Evolutionary conservation across 345 rosid species (phyloP), one percentile per base, ranked within the genome.

Genomic region (Salix purpurea): DNA sequence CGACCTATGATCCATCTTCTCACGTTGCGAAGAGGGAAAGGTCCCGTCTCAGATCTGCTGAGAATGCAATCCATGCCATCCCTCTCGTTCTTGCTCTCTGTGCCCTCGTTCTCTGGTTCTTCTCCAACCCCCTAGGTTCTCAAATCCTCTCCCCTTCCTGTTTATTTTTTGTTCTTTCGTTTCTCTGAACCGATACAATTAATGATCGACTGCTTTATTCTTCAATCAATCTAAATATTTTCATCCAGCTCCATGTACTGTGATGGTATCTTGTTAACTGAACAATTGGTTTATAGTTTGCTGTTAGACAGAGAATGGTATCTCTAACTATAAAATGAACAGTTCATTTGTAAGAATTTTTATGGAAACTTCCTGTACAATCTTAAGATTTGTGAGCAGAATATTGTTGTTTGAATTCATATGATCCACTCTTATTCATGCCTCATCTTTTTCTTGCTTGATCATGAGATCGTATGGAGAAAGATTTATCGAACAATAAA

Each of bases 71-170:
- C 82, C 97, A 95, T 84, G 69, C 84, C 66, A 90, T 95, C 79
- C 99, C 97, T 77, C 72, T 92, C 19, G 58, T 94, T 48, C 89
- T 92, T 58, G 56, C 85, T 34, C 78, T 91, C 46, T 91, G 91
- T 77, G 90, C 87, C 54, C 60, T 83, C 77, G 70, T 95, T 70
- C 97, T 95, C 76, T 92, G 97, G 96, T 83, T 91, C 84, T 92
- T 87, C 89, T 90, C 97, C 71, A 18, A 39, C 73, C 13, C 11
- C 52, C 0, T 16, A 26, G 39, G 61, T 74, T n/a, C 46, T 42
- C 2, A 52, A 52, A 7, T 19, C 58, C 58, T 52, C 58, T 19
- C 58, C 19, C 19, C 58, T 19, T 52, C 21, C 58, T 19, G 21
- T 62, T 15, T 52, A 19, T 54, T 26, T 52, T 72, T 36, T 28